These are phyloP conservation scores for Malus hybrid DNA, from an alignment of 331 rosid species.

Conservation along the genomic window DNA sequence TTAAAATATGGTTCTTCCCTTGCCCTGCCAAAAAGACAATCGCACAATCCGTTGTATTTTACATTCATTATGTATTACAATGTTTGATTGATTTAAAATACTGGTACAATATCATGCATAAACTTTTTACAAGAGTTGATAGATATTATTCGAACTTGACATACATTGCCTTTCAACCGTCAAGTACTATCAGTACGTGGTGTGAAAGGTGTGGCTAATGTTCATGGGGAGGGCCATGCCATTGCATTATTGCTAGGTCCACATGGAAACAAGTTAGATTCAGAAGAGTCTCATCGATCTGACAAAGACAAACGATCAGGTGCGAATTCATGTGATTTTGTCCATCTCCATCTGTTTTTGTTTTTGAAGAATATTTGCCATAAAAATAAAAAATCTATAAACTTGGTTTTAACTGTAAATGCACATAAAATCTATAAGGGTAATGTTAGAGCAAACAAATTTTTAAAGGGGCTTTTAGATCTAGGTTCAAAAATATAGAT, in stretches of 20 bases:
- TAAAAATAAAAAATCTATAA: no score
- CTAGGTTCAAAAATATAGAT: no score
- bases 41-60: neutral
- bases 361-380: neutral
- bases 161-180: neutral
- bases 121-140: neutral
- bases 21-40: neutral
- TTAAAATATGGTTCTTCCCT: neutral
- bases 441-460: no score
- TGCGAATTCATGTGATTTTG: neutral
- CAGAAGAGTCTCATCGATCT: neutral
- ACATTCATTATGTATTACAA: neutral
- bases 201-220: neutral
- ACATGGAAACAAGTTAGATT: neutral
- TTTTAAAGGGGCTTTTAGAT: no score
- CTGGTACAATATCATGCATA: accelerated
- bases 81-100: no score
- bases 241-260: neutral
- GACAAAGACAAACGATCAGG: neutral
- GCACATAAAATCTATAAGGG: no score
- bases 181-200: neutral
- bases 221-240: neutral
- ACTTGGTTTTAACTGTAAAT: neutral
- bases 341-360: neutral
- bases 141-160: neutral